These are phyloP conservation scores for Litchi chinensis DNA, from an alignment of 345 rosid genomes.

Conservation along the genomic window DNA sequence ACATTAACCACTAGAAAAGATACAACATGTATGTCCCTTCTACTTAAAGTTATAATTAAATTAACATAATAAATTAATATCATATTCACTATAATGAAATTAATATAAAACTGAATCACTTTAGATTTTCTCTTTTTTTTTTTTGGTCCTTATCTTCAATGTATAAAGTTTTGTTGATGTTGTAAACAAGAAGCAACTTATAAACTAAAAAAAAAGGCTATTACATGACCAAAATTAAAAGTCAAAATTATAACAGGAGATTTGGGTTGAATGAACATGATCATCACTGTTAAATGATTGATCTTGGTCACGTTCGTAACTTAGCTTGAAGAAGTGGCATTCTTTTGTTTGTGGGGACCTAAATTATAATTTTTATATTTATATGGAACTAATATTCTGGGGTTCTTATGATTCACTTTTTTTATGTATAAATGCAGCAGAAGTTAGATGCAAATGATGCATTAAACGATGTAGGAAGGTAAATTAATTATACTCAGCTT, in stretches of 20 bases:
- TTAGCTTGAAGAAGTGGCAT: constrained; percentile 35
- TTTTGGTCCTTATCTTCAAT: background rate
- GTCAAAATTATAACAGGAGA: constrained; percentile 10
- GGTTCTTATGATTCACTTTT: no score
- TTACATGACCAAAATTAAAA: background rate
- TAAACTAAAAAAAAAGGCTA: background rate
- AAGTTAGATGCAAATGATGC: background rate
- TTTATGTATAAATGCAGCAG: no score
- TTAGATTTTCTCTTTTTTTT: background rate
- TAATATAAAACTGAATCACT: background rate
- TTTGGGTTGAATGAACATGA: constrained; percentile 8
- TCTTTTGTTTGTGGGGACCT: background rate
- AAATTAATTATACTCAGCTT: background rate
- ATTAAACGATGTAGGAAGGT: background rate
- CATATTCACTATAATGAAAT: background rate
- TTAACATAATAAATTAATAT: background rate
- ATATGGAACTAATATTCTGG: no score
- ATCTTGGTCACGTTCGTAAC: background rate
- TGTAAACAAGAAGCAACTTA: constrained; percentile 7
- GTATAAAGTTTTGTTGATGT: no score
- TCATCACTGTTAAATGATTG: constrained; percentile 28
- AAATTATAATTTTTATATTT: background rate
- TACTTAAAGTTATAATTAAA: background rate
- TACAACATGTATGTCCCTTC: constrained; percentile 6
- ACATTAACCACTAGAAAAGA: background rate